A percentile compares a stretch with the other conserved stretches of the same genome.
Evolutionary conservation across 495 filamentous ascomycete genomes (phyloP).

Genomic region (Lophiotrema nucula): DNA sequence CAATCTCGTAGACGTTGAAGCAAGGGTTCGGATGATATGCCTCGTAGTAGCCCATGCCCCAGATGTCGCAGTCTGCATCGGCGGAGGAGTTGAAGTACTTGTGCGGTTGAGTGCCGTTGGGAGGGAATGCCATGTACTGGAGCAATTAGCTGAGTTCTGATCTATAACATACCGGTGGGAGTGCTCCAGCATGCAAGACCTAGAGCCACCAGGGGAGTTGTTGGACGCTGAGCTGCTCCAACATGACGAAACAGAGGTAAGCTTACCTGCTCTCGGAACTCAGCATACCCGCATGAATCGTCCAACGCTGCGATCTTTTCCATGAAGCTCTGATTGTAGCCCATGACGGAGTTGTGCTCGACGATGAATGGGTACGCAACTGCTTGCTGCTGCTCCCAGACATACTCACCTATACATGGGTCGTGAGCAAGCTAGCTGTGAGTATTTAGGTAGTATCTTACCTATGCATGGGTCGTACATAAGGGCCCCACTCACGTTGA

Average conservation of each 20-base stretch:
- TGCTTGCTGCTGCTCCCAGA: conserved; percentile 19
- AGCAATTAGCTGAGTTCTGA: too few species aligned
- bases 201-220: too few species aligned
- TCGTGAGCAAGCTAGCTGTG: conserved; percentile 4
- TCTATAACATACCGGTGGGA: too few species aligned
- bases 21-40: conserved; percentile 21
- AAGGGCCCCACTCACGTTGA: conserved; percentile 21
- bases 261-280: conserved; percentile 19
- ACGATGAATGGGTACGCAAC: conserved; percentile 28
- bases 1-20: conserved; percentile 33
- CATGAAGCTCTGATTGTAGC: conserved; percentile 27
- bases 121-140: conserved; percentile 28
- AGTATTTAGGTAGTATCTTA: neutral
- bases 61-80: conserved; percentile 27
- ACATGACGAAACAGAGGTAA: too few species aligned
- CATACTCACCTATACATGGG: conserved; percentile 29
- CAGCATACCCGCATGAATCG: conserved; percentile 26
- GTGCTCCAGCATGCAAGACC: too few species aligned
- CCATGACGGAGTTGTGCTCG: conserved; percentile 20
- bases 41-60: conserved; percentile 7
- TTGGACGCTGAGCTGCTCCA: too few species aligned
- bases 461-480: conserved; percentile 34
- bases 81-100: conserved; percentile 12
- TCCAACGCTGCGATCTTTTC: conserved; percentile 13
- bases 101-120: conserved; percentile 14